Evolutionary conservation across 129 eudicot genomes (phyloP).

Genomic region (Heracleum sosnowskyi): DNA sequence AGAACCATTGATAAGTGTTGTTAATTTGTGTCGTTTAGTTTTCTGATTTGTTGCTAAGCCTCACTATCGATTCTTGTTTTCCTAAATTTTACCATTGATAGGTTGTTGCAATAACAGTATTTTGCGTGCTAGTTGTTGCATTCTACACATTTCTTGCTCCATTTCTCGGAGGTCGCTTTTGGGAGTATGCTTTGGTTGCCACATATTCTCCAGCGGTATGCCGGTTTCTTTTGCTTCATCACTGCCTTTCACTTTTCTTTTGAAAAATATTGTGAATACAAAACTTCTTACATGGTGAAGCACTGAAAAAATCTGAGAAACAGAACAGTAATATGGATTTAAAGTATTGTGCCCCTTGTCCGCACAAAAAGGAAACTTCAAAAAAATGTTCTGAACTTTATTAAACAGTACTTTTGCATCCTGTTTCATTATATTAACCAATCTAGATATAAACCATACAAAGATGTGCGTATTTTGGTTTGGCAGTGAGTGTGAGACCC

Average conservation of each 20-base stretch:
- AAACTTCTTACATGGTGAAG: background rate
- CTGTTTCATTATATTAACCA: background rate
- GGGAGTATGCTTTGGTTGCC: constrained; percentile 60
- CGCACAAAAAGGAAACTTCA: background rate
- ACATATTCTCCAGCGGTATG: constrained; percentile 87
- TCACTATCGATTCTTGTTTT: background rate
- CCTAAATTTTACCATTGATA: constrained; percentile 15
- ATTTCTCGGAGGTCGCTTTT: constrained; percentile 72
- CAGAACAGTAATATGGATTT: background rate
- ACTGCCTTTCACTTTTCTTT: background rate
- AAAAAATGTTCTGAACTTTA: background rate
- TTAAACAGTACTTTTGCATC: background rate
- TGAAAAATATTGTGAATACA: background rate
- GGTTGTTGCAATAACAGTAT: constrained; percentile 96
- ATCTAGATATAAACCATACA: background rate
- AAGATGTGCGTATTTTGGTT: background rate
- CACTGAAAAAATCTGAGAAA: background rate
- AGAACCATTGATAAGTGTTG: background rate
- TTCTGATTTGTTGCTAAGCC: background rate
- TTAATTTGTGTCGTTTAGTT: background rate
- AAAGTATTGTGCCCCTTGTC: background rate
- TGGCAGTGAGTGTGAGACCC: background rate
- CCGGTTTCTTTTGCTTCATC: constrained; percentile 14
- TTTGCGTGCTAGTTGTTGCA: constrained; percentile 79
- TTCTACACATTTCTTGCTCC: constrained; percentile 95